phyloP scores from a whole-genome alignment of 2,329 filamentous ascomycete genomes.

The Rasamsonia emersonii region DNA sequence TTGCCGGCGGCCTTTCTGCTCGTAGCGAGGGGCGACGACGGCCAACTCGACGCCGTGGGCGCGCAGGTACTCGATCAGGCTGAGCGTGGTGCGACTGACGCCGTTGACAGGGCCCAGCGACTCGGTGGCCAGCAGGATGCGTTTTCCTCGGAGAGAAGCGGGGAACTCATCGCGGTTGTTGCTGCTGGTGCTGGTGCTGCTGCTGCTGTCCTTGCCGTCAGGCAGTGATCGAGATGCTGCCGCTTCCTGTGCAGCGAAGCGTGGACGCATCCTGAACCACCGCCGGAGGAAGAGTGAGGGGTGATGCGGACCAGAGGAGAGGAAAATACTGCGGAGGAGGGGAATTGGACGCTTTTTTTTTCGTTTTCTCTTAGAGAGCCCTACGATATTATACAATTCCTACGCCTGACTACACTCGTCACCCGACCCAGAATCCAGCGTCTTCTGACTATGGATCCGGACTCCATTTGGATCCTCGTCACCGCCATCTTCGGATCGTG shows the following conservation, averaged over 20 bases:
- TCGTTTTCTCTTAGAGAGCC: slow-evolving; percentile 1
- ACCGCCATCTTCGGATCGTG: too few relatives aligned
- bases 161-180: slow-evolving; percentile 28
- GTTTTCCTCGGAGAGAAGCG: slow-evolving; percentile 47
- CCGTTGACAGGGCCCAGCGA: slow-evolving; percentile 66
- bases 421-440: too few relatives aligned
- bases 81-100: slow-evolving; percentile 62
- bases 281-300: too few relatives aligned
- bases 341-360: neutral
- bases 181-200: neutral
- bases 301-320: too few relatives aligned
- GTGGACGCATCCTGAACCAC: neutral
- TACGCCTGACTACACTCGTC: too few relatives aligned
- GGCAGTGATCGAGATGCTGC: too few relatives aligned
- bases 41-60: slow-evolving; percentile 56
- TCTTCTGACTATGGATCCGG: too few relatives aligned
- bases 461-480: too few relatives aligned
- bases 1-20: slow-evolving; percentile 33
- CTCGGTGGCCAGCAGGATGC: slow-evolving; percentile 60
- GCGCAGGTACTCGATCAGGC: slow-evolving; percentile 59
- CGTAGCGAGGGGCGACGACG: slow-evolving; percentile 54
- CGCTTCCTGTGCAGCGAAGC: too few relatives aligned
- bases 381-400: too few relatives aligned
- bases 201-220: too few relatives aligned
- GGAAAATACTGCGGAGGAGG: too few relatives aligned